These are phyloP conservation scores for Galium porrigens DNA, from an alignment of 305 asterid genomes.

Conservation along the genomic window DNA sequence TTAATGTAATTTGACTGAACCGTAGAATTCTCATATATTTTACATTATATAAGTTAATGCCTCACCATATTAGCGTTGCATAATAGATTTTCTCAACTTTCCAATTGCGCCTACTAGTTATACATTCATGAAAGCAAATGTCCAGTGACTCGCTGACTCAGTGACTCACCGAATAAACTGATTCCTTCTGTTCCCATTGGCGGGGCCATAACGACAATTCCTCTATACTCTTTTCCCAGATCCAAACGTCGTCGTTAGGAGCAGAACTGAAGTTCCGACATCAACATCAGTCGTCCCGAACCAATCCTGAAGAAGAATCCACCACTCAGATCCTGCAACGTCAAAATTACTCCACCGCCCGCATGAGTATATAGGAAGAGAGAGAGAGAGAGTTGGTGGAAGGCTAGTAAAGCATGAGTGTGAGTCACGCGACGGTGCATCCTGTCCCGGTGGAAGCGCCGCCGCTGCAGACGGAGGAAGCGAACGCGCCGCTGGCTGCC, in stretches of 20 bases:
- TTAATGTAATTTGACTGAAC: too few species aligned
- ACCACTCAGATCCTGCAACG: neutral
- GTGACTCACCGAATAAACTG: neutral
- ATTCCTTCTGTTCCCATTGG: neutral
- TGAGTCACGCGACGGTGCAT: slow-evolving; percentile 35
- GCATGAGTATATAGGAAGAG: slow-evolving; percentile 6
- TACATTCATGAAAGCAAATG: neutral
- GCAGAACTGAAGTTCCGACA: neutral
- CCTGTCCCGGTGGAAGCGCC: slow-evolving; percentile 43
- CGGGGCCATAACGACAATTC: neutral
- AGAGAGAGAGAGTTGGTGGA: neutral
- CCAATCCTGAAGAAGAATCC: neutral
- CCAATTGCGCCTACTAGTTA: too few species aligned
- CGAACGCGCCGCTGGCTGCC: slow-evolving; percentile 30
- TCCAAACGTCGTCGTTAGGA: slow-evolving; percentile 8
- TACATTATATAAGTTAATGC: too few species aligned
- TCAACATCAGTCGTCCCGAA: neutral
- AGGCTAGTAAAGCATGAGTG: slow-evolving; percentile 22
- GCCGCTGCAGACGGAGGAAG: slow-evolving; percentile 54
- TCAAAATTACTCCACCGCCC: neutral
- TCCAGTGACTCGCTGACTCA: neutral
- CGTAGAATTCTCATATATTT: too few species aligned
- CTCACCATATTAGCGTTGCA: too few species aligned
- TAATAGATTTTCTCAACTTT: too few species aligned
- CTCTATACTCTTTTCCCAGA: neutral